Evolutionary conservation across 345 rosid species (phyloP).

Genomic region (Lenwebbia sp.): DNA sequence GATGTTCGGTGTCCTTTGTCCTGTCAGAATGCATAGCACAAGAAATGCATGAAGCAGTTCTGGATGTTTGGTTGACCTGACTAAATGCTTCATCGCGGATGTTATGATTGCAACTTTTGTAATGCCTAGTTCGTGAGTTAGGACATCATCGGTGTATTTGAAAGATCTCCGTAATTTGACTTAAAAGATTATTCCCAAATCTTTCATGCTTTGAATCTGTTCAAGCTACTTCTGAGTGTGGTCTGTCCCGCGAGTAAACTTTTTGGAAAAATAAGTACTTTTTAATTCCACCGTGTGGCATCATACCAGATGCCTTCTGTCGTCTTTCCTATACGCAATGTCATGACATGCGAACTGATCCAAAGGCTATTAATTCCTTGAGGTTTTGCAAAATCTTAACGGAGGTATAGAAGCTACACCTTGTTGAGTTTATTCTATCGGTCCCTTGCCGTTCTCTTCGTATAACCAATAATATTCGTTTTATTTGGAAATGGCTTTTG

Average conservation of each 20-base stretch:
- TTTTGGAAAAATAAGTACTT: background rate
- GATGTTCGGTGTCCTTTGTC: background rate
- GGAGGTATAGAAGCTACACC: background rate
- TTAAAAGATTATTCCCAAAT: background rate
- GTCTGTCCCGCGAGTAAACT: background rate
- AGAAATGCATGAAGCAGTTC: background rate
- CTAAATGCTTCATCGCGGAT: background rate
- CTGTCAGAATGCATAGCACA: background rate
- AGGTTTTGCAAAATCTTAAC: background rate
- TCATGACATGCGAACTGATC: background rate
- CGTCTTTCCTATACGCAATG: background rate
- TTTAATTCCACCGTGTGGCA: background rate
- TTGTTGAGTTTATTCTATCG: background rate
- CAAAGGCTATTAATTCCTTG: background rate
- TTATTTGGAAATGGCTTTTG: too few species aligned
- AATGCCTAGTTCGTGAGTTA: background rate
- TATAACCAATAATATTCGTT: too few species aligned
- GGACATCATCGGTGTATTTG: background rate
- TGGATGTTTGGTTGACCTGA: background rate
- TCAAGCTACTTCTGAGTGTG: background rate
- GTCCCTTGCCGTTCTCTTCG: background rate
- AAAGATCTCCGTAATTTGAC: background rate
- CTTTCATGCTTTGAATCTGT: background rate
- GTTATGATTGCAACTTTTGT: background rate
- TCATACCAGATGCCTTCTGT: background rate